Evolutionary conservation across 2,329 filamentous ascomycete species (phyloP).

Genomic region (Blastomyces percursus): DNA sequence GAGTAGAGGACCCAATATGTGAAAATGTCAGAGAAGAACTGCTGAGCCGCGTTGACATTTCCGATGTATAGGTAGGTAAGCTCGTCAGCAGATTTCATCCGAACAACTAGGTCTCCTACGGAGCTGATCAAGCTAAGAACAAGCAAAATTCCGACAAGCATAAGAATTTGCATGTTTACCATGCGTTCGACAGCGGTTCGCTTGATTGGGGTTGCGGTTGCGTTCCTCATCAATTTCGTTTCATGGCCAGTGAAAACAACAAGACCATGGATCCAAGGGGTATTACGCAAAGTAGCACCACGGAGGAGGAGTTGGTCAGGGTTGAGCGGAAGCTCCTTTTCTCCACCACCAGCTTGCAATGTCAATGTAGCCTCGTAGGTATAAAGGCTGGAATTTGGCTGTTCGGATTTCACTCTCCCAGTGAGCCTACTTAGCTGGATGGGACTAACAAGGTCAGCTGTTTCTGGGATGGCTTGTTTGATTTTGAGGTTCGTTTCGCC

Average conservation of each 20-base stretch:
- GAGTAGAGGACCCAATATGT: conserved; percentile 99
- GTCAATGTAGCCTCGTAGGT: conserved; percentile 96
- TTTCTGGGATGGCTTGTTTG: conserved; percentile 94
- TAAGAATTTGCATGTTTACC: conserved; percentile 85
- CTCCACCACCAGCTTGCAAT: conserved; percentile 77
- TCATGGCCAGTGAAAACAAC: conserved; percentile 98
- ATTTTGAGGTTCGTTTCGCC: conserved; percentile 98
- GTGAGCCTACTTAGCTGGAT: conserved; percentile 75
- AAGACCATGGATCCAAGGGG: conserved; percentile 90
- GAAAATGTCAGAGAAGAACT: conserved; percentile 88
- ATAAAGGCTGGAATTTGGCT: conserved; percentile 96
- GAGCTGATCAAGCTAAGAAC: conserved; percentile 80
- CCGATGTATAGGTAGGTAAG: conserved; percentile 64
- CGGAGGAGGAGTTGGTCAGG: conserved; percentile 81
- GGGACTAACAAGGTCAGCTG: conserved; percentile 72
- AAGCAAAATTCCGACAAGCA: conserved; percentile 75
- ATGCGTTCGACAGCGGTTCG: conserved; percentile 89
- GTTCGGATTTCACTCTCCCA: conserved; percentile 82
- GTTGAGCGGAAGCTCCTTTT: conserved; percentile 80
- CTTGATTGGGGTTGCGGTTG: conserved; percentile 94
- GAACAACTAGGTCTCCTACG: conserved; percentile 75
- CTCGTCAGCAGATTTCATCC: conserved; percentile 50
- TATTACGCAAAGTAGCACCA: conserved; percentile 89
- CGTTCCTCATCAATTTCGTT: conserved; percentile 98
- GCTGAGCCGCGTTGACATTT: conserved; percentile 55